Evolutionary conservation across 1,284 basidiomycete genomes (phyloP), one percentile per base, ranked within the genome.

Genomic region (Caloboletus firmus): DNA sequence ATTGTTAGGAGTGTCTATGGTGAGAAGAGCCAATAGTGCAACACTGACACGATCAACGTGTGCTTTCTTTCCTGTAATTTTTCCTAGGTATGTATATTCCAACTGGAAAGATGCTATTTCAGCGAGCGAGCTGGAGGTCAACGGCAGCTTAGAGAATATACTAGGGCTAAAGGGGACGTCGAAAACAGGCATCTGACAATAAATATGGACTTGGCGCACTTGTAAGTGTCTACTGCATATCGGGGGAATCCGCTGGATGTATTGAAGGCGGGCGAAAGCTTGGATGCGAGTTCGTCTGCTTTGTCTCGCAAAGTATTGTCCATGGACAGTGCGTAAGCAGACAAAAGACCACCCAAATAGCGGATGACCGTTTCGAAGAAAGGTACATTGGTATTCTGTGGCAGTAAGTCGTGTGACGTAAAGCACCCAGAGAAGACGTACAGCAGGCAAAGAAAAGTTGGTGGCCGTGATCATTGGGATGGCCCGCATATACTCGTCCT

Each of bases 321-420:
- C 20, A 70, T 66, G 2, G 86, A 84, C 0, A 95, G 72, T 22
- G 93, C 90, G 65, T 93, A 89, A 0, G 89, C 91, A 3, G 91
- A 89, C 5, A 95, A 73, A 10, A 95, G 71, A 7, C 92, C 91
- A 12, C 93, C 93, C 4, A 96, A 79, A 69, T 95, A 94, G 24
- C 93, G 82, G 54, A 95, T 96, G 22, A 85, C 81, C 0, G 91
- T 95, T 71, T 96, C 93, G 61, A 95, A 95, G 59, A 86, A 89
- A 0, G 86, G 83, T 0, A 77, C 79, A 34, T 68, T 60, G 52
- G 68, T 68, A 57, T 64, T 59, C 73, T 77, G 47, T 31, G 40
- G 42, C 36, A 40, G 47, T 51, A 17, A 56, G 49, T 20, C 17
- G 28, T 28, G 36, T 9, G 8, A 8, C 34, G 45, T 11, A 11